Base-by-base conservation (phyloP, 495 filamentous ascomycete genomes). In the Aspergillus panamensis region DNA sequence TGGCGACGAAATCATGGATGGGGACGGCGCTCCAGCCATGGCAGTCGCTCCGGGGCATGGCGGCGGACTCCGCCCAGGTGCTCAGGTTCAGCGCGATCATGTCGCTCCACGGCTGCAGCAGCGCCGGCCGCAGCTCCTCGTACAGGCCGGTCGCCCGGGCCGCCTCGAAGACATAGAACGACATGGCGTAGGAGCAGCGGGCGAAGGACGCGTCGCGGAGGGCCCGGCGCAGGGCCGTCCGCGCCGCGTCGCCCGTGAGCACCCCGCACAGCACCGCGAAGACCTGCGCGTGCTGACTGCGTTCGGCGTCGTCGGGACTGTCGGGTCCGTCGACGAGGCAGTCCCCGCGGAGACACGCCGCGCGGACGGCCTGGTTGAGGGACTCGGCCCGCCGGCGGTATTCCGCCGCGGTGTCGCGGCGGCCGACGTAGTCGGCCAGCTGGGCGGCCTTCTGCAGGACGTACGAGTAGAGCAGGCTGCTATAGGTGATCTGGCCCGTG, bases 1-100 rank as follows among this genome's bases (percentile, higher is more conserved):
- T 52, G 3, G 61, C 60, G 6, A 70, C 60, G 4, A 63, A 52
- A 44, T 70, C 68, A 47, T 70, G 43, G 31, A 70, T 53, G 10
- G 68, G 68, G 13, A 54, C 51, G 2, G 61, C 59, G 40, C 68
- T 68, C 68, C 68, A 70, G 3, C 59, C 68, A 53, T 70, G 68
- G 16, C 68, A 70, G 37, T 70, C 68, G 43, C 65, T 66, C 9
- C 68, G 57, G 1, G 35, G 65, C 57, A 59, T 66, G 53, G 21
- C 62, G 20, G 19, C 58, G 52, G 33, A 57, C 58, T 70, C 68
- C 12, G 65, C 68, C 68, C 68, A 70, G 32, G 68, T 70, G 0
- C 61, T 66, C 50, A 70, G 39, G 17, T 68, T 61, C 35, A 62
- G 25, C 8, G 20, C 52, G 12, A 68, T 49, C 68, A 68, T 68